These are phyloP conservation scores for Neostapfia colusana DNA, from an alignment of 176 grass and related monocot species.

Conservation along the genomic window DNA sequence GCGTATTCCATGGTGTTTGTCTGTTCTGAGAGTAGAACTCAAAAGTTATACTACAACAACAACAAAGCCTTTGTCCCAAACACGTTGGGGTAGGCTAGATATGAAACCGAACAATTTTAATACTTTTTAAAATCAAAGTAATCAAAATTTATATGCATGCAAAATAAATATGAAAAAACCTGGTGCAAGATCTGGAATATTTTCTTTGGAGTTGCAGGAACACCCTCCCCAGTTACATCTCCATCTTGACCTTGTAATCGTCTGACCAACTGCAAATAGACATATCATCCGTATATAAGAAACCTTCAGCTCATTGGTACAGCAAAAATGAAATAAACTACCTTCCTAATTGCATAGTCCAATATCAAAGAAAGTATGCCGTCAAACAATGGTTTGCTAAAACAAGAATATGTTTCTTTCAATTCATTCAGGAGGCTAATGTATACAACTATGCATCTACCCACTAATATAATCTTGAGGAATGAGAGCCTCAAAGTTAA, in stretches of 20 bases:
- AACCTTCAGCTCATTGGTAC: not conserved
- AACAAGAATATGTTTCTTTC: not conserved
- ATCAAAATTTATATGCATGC: constrained; percentile 13
- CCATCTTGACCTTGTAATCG: constrained; percentile 94
- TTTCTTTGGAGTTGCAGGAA: constrained; percentile 90
- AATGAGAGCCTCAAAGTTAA: not conserved
- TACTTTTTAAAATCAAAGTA: too few species aligned
- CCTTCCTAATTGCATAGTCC: too few species aligned
- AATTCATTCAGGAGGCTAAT: not conserved
- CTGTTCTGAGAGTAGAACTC: constrained; percentile 15
- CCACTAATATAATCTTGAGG: not conserved
- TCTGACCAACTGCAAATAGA: constrained; percentile 83
- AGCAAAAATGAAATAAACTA: too few species aligned
- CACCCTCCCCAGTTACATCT: constrained; percentile 81
- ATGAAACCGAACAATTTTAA: too few species aligned
- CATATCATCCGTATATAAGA: constrained; percentile 22
- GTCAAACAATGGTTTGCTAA: not conserved
- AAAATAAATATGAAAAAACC: constrained; percentile 52
- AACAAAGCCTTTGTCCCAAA: too few species aligned
- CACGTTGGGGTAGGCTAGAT: too few species aligned
- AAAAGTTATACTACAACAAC: too few species aligned
- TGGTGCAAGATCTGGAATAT: constrained; percentile 98
- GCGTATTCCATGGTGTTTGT: not conserved
- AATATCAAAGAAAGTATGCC: constrained; percentile 5
- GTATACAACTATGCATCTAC: not conserved